These are phyloP conservation scores for Fraxinus velutina DNA, from an alignment of 305 asterid genomes.

Conservation along the genomic window DNA sequence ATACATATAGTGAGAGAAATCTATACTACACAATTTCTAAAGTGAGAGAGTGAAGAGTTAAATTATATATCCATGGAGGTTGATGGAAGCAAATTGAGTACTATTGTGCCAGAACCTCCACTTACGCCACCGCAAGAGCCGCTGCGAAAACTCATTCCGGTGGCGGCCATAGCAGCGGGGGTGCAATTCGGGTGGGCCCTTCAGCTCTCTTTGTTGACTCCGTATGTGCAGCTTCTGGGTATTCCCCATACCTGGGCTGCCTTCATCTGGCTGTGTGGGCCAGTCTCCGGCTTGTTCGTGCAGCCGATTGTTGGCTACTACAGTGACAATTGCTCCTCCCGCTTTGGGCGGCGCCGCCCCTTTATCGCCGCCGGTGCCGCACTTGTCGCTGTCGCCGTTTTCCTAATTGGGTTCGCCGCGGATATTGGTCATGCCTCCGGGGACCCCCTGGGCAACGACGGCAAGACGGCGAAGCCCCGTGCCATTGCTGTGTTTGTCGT, in stretches of 20 bases:
- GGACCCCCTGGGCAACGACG: conserved; percentile 39
- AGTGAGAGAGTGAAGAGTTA: neutral
- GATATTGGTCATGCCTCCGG: conserved; percentile 76
- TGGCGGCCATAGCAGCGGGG: conserved; percentile 85
- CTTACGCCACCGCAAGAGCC: conserved; percentile 35
- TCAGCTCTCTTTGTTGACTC: conserved; percentile 80
- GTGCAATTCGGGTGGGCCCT: conserved; percentile 95
- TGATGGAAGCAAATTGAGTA: conserved; percentile 19
- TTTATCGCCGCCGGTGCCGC: conserved; percentile 76
- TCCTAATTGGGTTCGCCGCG: conserved; percentile 82
- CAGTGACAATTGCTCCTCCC: conserved; percentile 66
- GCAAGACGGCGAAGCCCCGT: conserved; percentile 16
- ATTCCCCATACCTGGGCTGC: conserved; percentile 71
- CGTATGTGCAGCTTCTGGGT: conserved; percentile 82
- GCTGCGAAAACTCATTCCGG: conserved; percentile 40
- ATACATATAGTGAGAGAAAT: neutral
- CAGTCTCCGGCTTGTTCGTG: conserved; percentile 76
- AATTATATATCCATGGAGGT: conserved; percentile 32
- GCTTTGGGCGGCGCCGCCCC: conserved; percentile 84
- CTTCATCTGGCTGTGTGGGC: conserved; percentile 87
- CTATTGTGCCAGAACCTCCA: neutral
- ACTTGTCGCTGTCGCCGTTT: conserved; percentile 63
- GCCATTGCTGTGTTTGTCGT: conserved; percentile 44
- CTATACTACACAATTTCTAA: neutral
- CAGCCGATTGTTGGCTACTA: conserved; percentile 90